Evolutionary conservation across 176 grass and related monocot species (phyloP).

Genomic region (Zoysia japonica): DNA sequence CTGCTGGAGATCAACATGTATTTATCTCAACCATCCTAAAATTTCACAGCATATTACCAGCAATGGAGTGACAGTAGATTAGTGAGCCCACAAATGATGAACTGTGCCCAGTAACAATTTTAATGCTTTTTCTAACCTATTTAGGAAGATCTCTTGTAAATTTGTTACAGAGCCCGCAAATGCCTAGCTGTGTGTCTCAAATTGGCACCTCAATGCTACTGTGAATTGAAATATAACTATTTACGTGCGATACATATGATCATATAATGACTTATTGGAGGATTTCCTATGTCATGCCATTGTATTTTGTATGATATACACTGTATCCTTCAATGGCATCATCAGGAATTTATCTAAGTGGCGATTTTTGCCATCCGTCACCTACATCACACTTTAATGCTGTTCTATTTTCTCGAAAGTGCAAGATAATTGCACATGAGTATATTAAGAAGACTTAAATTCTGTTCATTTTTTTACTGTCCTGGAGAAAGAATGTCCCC

Average conservation of each 20-base stretch:
- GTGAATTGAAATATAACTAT: background rate
- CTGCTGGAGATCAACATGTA: background rate
- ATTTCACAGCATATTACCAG: slow-evolving; percentile 15
- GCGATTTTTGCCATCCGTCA: background rate
- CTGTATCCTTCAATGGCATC: slow-evolving; percentile 2
- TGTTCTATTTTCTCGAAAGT: background rate
- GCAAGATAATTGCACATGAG: background rate
- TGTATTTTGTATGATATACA: slow-evolving; percentile 8
- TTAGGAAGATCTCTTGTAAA: slow-evolving; percentile 15
- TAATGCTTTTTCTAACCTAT: background rate
- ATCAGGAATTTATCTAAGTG: slow-evolving; percentile 1
- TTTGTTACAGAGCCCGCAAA: background rate
- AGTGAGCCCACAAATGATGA: background rate
- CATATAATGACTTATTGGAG: slow-evolving; percentile 9
- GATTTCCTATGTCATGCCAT: slow-evolving; percentile 20
- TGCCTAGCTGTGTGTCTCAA: background rate
- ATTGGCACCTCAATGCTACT: background rate
- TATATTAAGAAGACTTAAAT: background rate
- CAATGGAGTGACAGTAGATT: background rate
- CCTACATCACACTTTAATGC: background rate
- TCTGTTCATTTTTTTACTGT: slow-evolving; percentile 11
- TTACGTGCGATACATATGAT: background rate
- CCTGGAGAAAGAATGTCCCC: background rate
- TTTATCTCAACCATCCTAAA: slow-evolving; percentile 12
- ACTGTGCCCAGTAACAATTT: slow-evolving; percentile 7